Conservation (phyloP, 495 filamentous ascomycete species). For the Thermochaetoides thermophila region DNA sequence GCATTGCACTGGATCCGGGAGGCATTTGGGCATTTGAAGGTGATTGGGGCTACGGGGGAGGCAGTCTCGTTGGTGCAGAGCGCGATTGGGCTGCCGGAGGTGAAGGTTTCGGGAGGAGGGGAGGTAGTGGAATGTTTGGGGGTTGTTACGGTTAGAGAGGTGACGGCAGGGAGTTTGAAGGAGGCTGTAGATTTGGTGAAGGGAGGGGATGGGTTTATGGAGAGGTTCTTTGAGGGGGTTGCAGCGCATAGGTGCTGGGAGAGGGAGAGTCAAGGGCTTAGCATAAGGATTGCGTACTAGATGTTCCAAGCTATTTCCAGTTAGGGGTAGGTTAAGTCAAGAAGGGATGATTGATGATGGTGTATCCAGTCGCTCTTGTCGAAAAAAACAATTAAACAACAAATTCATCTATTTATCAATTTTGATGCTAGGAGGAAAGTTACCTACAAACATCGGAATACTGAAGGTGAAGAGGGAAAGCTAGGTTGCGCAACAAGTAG, state of each 20-base stretch:
- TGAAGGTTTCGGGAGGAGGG: conserved; percentile 30
- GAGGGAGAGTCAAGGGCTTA: conserved; percentile 56
- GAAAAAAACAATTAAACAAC: too few species aligned
- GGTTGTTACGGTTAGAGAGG: conserved; percentile 45
- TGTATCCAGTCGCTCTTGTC: too few species aligned
- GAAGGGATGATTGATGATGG: too few species aligned
- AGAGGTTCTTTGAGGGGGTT: conserved; percentile 48
- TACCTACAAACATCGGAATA: too few species aligned
- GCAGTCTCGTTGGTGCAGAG: conserved; percentile 47
- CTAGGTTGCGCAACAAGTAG: too few species aligned
- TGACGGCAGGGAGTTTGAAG: conserved; percentile 37
- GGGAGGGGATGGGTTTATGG: conserved; percentile 47
- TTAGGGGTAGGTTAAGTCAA: too few species aligned
- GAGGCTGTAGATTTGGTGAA: conserved; percentile 43
- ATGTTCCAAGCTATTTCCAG: too few species aligned
- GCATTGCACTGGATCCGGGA: conserved; percentile 75
- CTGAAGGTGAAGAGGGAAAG: too few species aligned
- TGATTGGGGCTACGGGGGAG: conserved; percentile 61
- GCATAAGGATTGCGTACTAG: conserved; percentile 30
- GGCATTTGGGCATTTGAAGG: conserved; percentile 66
- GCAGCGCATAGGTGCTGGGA: conserved; percentile 56
- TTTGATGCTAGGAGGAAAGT: too few species aligned
- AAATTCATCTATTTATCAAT: too few species aligned
- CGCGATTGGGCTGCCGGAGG: conserved; percentile 40
- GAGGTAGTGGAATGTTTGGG: conserved; percentile 53